Conservation (phyloP, 306 rosid genomes). For the Cajanus cajan region DNA sequence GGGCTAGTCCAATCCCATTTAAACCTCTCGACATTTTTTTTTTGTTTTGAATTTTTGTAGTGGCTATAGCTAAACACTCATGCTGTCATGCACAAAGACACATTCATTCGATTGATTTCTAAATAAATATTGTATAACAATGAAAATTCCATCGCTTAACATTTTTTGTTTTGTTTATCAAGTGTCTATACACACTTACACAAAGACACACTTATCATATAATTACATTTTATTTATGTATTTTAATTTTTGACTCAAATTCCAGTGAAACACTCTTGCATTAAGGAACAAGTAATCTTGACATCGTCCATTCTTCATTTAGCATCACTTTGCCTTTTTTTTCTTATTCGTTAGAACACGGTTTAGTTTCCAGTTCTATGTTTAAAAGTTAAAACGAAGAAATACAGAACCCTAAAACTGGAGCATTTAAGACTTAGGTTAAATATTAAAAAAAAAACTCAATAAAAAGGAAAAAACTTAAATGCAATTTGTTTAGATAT, state of each 20-base stretch:
- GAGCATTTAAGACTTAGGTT: not conserved
- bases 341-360: not conserved
- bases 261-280: not conserved
- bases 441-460: not conserved
- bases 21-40: constrained; percentile 69
- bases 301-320: not conserved
- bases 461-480: no score
- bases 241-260: not conserved
- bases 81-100: no score
- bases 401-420: not conserved
- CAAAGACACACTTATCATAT: no score
- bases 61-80: no score
- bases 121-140: no score
- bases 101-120: no score
- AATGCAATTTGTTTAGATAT: no score
- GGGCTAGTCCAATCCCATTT: constrained; percentile 89
- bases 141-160: no score
- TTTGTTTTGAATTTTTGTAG: no score
- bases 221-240: no score
- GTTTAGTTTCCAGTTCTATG: not conserved
- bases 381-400: not conserved
- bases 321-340: not conserved
- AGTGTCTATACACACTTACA: no score
- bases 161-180: no score
- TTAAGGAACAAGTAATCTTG: not conserved